phyloP scores from a whole-genome alignment of 176 grass and related monocot species.

The Melocanna baccifera region DNA sequence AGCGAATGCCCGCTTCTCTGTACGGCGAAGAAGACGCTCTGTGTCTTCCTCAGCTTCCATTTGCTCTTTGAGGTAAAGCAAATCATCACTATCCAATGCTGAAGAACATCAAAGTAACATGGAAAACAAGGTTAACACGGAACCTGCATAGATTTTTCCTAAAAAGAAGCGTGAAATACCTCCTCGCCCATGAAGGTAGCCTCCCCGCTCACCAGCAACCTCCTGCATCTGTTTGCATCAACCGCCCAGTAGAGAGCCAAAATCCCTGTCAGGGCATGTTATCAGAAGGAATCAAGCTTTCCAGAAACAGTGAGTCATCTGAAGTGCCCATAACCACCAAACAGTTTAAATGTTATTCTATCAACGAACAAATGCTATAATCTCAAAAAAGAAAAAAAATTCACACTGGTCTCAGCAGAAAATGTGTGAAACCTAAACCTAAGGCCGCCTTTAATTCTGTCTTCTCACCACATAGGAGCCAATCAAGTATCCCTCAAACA shows the following conservation, averaged over 20 bases:
- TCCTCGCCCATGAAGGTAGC: slow-evolving; percentile 96
- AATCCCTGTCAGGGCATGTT: slow-evolving; percentile 99
- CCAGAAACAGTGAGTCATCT: neutral
- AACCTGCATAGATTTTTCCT: neutral
- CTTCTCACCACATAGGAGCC: neutral
- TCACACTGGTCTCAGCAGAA: neutral
- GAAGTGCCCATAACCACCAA: neutral
- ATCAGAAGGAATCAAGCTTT: slow-evolving; percentile 54
- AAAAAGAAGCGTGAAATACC: slow-evolving; percentile 54
- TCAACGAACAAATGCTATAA: neutral
- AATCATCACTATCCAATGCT: slow-evolving; percentile 98
- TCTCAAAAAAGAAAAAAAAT: neutral
- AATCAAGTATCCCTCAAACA: neutral
- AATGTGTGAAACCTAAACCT: slow-evolving; percentile 4
- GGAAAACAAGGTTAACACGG: slow-evolving; percentile 23
- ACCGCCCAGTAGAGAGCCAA: slow-evolving; percentile 66
- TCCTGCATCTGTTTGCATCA: slow-evolving; percentile 95
- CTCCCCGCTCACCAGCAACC: slow-evolving; percentile 97
- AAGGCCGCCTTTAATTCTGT: neutral
- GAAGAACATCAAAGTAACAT: slow-evolving; percentile 23
- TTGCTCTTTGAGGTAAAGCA: slow-evolving; percentile 96
- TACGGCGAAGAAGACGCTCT: slow-evolving; percentile 79
- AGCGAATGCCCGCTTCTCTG: slow-evolving; percentile 94
- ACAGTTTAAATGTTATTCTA: neutral
- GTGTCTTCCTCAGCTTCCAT: slow-evolving; percentile 99